Conservation (phyloP, 1,284 basidiomycete species). For the Ustilago nuda region DNA sequence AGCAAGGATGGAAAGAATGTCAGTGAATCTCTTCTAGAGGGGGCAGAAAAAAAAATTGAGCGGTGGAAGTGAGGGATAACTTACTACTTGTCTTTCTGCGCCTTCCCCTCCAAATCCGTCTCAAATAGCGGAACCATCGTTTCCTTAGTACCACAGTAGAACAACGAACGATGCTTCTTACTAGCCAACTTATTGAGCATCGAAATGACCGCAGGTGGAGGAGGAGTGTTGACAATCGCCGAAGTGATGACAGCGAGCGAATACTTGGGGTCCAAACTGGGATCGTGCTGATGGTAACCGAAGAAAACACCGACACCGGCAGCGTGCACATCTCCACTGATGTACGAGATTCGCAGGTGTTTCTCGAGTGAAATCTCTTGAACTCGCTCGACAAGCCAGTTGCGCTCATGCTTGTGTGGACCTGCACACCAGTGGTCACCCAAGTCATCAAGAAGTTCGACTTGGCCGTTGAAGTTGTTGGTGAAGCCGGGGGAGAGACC, state of each 20-base stretch:
- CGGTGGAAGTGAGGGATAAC: neutral
- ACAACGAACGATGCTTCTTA: slow-evolving; percentile 78
- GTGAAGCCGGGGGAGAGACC: slow-evolving; percentile 57
- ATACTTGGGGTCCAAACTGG: slow-evolving; percentile 63
- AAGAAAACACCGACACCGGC: slow-evolving; percentile 56
- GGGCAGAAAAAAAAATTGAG: neutral
- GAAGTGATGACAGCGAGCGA: slow-evolving; percentile 65
- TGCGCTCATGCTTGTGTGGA: slow-evolving; percentile 82
- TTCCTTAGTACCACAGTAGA: slow-evolving; percentile 77
- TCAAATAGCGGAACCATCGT: slow-evolving; percentile 79
- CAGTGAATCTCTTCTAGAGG: neutral
- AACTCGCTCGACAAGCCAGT: slow-evolving; percentile 81
- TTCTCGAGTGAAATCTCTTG: slow-evolving; percentile 62
- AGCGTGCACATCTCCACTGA: slow-evolving; percentile 68
- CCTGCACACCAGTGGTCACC: slow-evolving; percentile 81
- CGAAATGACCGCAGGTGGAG: slow-evolving; percentile 80
- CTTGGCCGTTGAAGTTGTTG: slow-evolving; percentile 68
- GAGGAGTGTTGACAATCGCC: slow-evolving; percentile 71
- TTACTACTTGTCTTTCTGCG: slow-evolving; percentile 73
- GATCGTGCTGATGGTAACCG: slow-evolving; percentile 56
- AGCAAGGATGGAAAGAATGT: slow-evolving; percentile 32
- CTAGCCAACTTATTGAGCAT: slow-evolving; percentile 83
- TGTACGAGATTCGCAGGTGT: slow-evolving; percentile 60
- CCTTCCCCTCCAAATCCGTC: slow-evolving; percentile 81
- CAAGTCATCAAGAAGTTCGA: slow-evolving; percentile 69